Evolutionary conservation across 176 grass and related monocot species (phyloP).

Genomic region (Elaeis guineensis): DNA sequence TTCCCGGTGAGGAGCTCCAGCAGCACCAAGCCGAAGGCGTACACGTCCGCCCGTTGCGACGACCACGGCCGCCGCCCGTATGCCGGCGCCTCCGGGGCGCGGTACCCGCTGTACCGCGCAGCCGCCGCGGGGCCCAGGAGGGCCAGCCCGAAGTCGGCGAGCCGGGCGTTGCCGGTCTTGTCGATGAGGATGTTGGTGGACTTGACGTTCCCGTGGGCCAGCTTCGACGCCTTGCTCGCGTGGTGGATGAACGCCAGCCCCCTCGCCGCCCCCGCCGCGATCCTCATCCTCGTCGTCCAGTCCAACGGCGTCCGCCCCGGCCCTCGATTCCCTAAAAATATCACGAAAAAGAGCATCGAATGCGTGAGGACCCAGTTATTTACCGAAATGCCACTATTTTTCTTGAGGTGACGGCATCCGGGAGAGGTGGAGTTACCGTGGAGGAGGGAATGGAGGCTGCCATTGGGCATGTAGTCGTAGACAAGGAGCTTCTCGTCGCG

Average conservation of each 20-base stretch:
- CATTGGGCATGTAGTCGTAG: constrained; percentile 96
- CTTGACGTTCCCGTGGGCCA: constrained; percentile 89
- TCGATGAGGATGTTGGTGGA: constrained; percentile 82
- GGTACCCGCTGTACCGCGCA: constrained; percentile 39
- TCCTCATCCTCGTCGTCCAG: constrained; percentile 60
- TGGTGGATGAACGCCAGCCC: constrained; percentile 92
- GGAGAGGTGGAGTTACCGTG: constrained; percentile 34
- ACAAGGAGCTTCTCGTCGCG: constrained; percentile 97
- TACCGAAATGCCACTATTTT: too few species aligned
- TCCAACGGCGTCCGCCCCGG: constrained; percentile 73
- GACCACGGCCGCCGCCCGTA: constrained; percentile 58
- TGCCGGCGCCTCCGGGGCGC: constrained; percentile 57
- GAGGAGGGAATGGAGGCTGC: constrained; percentile 80
- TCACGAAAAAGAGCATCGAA: too few species aligned
- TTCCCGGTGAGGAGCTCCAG: constrained; percentile 88
- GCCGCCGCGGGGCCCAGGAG: constrained; percentile 40
- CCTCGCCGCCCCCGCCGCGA: constrained; percentile 48
- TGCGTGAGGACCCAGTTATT: too few species aligned
- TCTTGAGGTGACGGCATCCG: too few species aligned
- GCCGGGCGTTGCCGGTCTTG: constrained; percentile 37
- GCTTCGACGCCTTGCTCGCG: constrained; percentile 43
- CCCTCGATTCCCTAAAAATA: constrained; percentile 57
- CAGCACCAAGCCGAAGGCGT: constrained; percentile 80
- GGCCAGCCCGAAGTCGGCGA: constrained; percentile 75
- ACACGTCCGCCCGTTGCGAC: constrained; percentile 84